Conservation (phyloP, 2,329 filamentous ascomycete species). For the Stagonosporopsis vannaccii region DNA sequence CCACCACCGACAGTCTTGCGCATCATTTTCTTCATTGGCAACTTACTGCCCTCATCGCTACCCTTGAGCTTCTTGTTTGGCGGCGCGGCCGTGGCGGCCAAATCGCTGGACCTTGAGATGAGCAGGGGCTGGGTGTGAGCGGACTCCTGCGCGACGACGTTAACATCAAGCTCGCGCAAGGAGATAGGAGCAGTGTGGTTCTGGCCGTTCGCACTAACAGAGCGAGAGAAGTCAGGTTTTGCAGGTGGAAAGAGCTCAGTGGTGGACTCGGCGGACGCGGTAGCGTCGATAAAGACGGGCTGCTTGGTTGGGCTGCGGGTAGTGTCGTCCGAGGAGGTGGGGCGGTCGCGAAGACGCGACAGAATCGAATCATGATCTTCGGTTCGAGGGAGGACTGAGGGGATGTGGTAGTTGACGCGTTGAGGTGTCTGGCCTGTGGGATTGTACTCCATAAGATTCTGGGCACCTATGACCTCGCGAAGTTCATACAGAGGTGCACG, state of each 20-base stretch:
- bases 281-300: constrained; percentile 61
- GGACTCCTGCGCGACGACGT: constrained; percentile 47
- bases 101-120: constrained; percentile 41
- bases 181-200: constrained; percentile 39
- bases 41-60: constrained; percentile 45
- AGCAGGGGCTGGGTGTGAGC: constrained; percentile 44
- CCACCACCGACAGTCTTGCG: constrained; percentile 53
- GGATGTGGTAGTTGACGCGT: constrained; percentile 82
- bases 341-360: constrained; percentile 54
- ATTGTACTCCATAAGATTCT: constrained; percentile 77
- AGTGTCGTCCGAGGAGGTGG: constrained; percentile 37
- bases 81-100: constrained; percentile 38
- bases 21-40: constrained; percentile 55
- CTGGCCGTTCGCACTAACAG: constrained; percentile 32
- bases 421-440: constrained; percentile 87
- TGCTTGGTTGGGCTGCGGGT: constrained; percentile 57
- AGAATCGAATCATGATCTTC: constrained; percentile 66
- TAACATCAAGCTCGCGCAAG: constrained; percentile 59
- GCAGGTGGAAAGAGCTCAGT: constrained; percentile 36
- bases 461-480: constrained; percentile 70
- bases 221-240: constrained; percentile 36
- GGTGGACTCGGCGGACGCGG: constrained; percentile 46
- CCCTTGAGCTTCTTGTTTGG: constrained; percentile 55
- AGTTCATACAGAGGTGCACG: constrained; percentile 75
- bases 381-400: constrained; percentile 79